Percentiles rank a stretch among this genome's conserved stretches.
phyloP scores from a whole-genome alignment of 257 asterid genomes.

The Solanum clarkiae region DNA sequence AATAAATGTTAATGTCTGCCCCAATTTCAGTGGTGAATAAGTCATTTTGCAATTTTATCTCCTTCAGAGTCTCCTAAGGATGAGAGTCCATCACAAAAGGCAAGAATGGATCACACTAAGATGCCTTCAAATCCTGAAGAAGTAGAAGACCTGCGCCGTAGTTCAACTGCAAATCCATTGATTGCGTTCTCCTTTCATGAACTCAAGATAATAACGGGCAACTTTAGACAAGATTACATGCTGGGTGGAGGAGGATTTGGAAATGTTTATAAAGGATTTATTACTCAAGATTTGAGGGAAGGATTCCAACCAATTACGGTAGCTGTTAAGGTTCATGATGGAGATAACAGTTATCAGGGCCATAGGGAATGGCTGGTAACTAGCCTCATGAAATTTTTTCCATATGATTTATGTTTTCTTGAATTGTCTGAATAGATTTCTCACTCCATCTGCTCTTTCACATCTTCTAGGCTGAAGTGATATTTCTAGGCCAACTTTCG shows the following conservation, averaged over 20 bases:
- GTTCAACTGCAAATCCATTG: conserved; percentile 47
- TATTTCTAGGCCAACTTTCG: conserved; percentile 74
- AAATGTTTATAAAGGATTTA: conserved; percentile 72
- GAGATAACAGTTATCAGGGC: conserved; percentile 87
- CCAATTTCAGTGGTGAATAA: not conserved
- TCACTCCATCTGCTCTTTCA: not conserved
- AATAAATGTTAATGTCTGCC: not conserved
- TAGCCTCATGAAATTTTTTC: not conserved
- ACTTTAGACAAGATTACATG: conserved; percentile 85
- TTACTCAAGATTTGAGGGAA: conserved; percentile 31
- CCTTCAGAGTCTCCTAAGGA: conserved; percentile 38
- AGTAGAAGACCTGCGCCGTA: conserved; percentile 75
- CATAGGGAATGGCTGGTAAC: conserved; percentile 96
- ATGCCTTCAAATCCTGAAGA: conserved; percentile 88
- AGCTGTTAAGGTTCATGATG: conserved; percentile 90
- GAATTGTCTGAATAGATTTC: not conserved
- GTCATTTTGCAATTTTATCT: not conserved
- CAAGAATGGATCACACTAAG: conserved; percentile 27
- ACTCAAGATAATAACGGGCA: conserved; percentile 49
- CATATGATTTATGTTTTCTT: not conserved
- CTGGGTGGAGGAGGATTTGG: conserved; percentile 97
- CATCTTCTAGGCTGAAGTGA: conserved; percentile 58
- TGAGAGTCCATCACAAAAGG: conserved; percentile 22
- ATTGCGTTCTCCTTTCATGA: conserved; percentile 60
- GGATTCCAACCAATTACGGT: conserved; percentile 45